Evolutionary conservation across 2,329 filamentous ascomycete species (phyloP).

Genomic region (Alternaria ethzedia): DNA sequence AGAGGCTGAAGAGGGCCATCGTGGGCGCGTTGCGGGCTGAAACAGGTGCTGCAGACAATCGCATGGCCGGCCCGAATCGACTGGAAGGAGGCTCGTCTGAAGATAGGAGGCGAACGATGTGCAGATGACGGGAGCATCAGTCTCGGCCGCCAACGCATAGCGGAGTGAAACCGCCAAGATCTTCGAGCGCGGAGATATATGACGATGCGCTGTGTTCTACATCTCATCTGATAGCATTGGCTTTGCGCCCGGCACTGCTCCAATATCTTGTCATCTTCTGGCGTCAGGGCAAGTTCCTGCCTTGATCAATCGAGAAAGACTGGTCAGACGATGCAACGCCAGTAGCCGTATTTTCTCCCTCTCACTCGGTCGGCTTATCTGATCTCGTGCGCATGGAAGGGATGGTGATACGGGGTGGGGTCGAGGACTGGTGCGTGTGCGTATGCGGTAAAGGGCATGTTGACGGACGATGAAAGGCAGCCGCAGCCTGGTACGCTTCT

Average conservation of each 20-base stretch:
- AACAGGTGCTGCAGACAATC: neutral
- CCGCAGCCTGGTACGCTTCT: neutral
- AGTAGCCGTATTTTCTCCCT: neutral
- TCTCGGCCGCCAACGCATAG: neutral
- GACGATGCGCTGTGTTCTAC: neutral
- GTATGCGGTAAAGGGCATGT: neutral
- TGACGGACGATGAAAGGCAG: neutral
- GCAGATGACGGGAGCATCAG: neutral
- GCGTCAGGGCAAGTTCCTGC: neutral
- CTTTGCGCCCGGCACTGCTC: neutral
- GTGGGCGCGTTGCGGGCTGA: neutral
- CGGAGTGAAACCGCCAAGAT: neutral
- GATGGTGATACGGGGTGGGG: neutral
- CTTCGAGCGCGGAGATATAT: neutral
- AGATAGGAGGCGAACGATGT: neutral
- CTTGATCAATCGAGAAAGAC: neutral
- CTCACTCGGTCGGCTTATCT: neutral
- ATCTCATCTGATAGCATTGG: neutral
- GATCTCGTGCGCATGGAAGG: neutral
- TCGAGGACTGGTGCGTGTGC: neutral
- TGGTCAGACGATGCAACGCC: neutral
- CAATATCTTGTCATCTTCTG: neutral
- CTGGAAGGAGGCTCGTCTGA: neutral
- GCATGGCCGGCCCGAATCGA: neutral
- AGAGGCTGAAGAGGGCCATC: neutral